Percentiles rank a stretch among this genome's conserved stretches.
Evolutionary conservation across 1,139 yeast species (phyloP).

Genomic region (Kodamaea derodonti): DNA sequence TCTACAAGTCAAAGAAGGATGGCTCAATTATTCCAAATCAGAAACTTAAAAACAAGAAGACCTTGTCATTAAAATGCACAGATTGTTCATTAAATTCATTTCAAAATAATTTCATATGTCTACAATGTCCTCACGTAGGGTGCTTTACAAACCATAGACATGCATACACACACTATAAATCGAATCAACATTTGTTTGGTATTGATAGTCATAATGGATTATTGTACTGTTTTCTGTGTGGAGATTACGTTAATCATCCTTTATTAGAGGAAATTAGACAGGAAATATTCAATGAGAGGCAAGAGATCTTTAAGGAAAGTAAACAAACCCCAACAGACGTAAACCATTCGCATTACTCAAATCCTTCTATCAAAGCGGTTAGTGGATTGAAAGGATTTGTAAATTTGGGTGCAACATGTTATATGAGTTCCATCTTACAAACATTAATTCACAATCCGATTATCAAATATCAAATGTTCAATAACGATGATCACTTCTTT

Average conservation of each 20-base stretch:
- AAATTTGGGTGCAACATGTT: constrained; percentile 95
- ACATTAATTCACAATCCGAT: constrained; percentile 85
- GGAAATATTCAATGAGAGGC: constrained; percentile 14
- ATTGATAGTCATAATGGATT: constrained; percentile 57
- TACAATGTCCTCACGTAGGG: constrained; percentile 82
- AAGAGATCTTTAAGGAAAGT: neutral
- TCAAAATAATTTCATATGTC: constrained; percentile 58
- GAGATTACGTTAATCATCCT: constrained; percentile 63
- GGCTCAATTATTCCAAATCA: constrained; percentile 22
- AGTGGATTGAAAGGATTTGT: constrained; percentile 83
- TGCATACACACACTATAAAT: constrained; percentile 57
- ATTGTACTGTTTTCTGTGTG: constrained; percentile 75
- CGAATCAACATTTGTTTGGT: constrained; percentile 70
- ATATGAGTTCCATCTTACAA: constrained; percentile 87
- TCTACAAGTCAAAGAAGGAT: constrained; percentile 30
- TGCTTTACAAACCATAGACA: constrained; percentile 55
- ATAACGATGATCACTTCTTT: constrained; percentile 54
- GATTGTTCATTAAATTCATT: constrained; percentile 47
- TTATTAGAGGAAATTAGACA: constrained; percentile 50
- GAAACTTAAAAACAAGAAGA: constrained; percentile 35
- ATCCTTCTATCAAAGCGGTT: constrained; percentile 60
- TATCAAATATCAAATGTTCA: constrained; percentile 69
- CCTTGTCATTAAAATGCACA: constrained; percentile 46
- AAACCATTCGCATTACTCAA: constrained; percentile 16
- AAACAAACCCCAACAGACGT: neutral